Evolutionary conservation across 768 basidiomycete genomes (phyloP), one percentile per base, ranked within the genome.

Genomic region (Leccinum variicolor): DNA sequence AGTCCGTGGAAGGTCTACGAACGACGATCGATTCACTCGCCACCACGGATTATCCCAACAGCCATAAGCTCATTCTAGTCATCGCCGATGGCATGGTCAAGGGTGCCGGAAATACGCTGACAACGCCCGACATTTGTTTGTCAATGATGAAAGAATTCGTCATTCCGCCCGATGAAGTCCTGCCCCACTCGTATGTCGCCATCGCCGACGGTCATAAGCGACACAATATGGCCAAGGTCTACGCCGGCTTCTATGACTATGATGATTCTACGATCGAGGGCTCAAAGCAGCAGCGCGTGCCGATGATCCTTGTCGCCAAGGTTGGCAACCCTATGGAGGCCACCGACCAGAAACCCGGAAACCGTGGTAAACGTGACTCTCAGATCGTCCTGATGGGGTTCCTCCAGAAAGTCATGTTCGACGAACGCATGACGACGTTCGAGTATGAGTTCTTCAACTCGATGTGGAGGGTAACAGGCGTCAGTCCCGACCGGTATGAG

Each of bases 401-500:
- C 81, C 78, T 98, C 70, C 97, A 99, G 74, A 98, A 97, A 73
- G 94, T 98, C 66, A 97, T 99, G 95, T 98, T 98, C 65, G 97
- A 99, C 74, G 97, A 99, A 78, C 86, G 97, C 53, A 98, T 99
- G 96, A 97, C 96, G 60, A 96, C 92, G 54, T 95, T 99, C 71
- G 97, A 98, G 76, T 98, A 98, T 73, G 97, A 98, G 75, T 98
- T 98, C 74, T 99, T 99, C 86, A 99, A 99, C 75, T 87, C 93
- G 53, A 79, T 98, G 19, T 99, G 97, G 97, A 79, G 96, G 54
- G 89, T 85, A 45, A 96, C 95, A 15, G 97, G 97, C 28, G 86
- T 99, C 58, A 90, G 90, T 69, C 96, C 97, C 6, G 97, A 98
- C 77, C 85, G 89, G 57, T 99, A 95, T 72, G 96, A 98, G 75